Percentiles rank a stretch among this genome's conserved stretches.
phyloP scores from a whole-genome alignment of 768 basidiomycete species.

The Tricholoma terreum region DNA sequence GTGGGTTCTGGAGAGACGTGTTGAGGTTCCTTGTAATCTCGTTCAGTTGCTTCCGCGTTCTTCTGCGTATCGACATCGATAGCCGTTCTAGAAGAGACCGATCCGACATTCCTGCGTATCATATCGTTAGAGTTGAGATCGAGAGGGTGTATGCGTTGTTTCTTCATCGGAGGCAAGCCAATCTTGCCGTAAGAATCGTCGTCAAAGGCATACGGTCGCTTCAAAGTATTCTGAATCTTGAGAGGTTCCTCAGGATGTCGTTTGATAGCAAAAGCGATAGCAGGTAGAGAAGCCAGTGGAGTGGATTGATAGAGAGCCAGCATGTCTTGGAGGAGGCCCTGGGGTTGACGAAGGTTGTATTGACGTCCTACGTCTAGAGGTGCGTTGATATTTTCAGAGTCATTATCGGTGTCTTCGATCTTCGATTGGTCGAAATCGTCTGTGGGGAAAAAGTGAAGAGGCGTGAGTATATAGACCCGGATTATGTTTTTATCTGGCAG shows the following conservation, averaged over 20 bases:
- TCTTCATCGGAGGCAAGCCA: neutral
- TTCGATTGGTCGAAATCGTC: slow-evolving; percentile 13
- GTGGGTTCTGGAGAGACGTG: too few relatives aligned
- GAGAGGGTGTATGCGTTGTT: slow-evolving; percentile 2
- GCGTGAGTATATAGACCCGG: neutral
- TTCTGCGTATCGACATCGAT: neutral
- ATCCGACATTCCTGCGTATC: neutral
- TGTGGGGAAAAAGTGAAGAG: neutral
- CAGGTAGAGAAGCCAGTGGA: neutral
- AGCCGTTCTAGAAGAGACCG: neutral
- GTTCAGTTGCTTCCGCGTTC: neutral
- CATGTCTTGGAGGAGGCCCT: neutral
- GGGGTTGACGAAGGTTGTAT: too few relatives aligned
- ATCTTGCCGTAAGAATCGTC: neutral
- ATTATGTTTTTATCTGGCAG: neutral
- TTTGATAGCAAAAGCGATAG: neutral
- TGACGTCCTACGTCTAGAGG: neutral
- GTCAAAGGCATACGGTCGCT: neutral
- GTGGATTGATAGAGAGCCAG: neutral
- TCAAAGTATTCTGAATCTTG: neutral
- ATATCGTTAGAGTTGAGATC: neutral
- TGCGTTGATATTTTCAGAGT: neutral
- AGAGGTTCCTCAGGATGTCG: neutral
- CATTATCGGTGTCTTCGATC: neutral
- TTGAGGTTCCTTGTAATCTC: too few relatives aligned